Evolutionary conservation across 306 rosid species (phyloP).

Genomic region (Glycyrrhiza uralensis): DNA sequence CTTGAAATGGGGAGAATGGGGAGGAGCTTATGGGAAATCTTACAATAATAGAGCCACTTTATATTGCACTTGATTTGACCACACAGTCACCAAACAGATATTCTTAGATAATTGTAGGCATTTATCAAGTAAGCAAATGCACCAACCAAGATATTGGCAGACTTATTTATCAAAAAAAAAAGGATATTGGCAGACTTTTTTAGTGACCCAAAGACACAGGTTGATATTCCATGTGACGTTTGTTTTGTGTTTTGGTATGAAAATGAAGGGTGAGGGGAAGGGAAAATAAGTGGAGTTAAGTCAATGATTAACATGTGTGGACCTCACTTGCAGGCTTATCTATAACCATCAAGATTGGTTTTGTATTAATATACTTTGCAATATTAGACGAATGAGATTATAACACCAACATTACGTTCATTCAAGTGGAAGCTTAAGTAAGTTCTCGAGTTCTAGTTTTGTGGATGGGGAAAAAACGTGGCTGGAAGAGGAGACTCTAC

Average conservation of each 20-base stretch:
- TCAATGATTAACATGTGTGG: slow-evolving; percentile 20
- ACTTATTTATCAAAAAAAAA: too few species aligned
- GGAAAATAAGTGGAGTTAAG: neutral
- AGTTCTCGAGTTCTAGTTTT: too few species aligned
- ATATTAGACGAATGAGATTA: neutral
- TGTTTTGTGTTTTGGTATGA: slow-evolving; percentile 24
- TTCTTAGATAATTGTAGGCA: slow-evolving; percentile 28
- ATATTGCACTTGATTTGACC: slow-evolving; percentile 56
- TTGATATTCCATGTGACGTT: slow-evolving; percentile 37
- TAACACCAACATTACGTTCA: too few species aligned
- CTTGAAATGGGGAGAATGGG: slow-evolving; percentile 26
- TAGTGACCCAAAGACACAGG: slow-evolving; percentile 15
- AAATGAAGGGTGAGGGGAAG: neutral
- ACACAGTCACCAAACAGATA: slow-evolving; percentile 42
- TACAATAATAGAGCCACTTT: slow-evolving; percentile 62
- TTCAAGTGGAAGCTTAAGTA: too few species aligned
- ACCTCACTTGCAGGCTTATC: neutral
- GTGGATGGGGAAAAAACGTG: too few species aligned
- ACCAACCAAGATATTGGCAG: neutral
- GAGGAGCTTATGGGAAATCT: slow-evolving; percentile 35
- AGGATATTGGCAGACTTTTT: slow-evolving; percentile 12
- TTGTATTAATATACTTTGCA: neutral
- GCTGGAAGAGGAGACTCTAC: too few species aligned
- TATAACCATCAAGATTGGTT: neutral
- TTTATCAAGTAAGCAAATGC: slow-evolving; percentile 27